Base-by-base conservation (phyloP, 2,329 filamentous ascomycete species). In the Ambrosiella xylebori region DNA sequence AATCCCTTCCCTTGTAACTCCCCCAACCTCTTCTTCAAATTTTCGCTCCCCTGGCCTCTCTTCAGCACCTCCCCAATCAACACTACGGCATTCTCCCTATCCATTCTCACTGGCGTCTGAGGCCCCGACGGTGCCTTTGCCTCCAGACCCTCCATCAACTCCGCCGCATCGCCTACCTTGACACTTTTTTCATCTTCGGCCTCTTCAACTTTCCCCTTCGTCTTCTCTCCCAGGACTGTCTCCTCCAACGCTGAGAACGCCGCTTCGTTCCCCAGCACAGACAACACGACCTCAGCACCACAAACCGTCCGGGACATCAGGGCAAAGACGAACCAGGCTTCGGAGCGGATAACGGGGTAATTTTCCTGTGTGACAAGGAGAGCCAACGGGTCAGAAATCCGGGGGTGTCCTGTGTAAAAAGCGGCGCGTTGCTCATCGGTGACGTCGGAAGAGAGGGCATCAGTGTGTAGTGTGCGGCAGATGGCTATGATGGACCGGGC, bases 301-400 rank as follows among this genome's bases (percentile, higher is more conserved):
- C 77, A 74, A 1, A 64, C 58, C 1, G 74, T 73, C 36, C 78
- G 73, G 45, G 74, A 74, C 73, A 83, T 78, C 39, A 84, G 72
- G 1, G 81, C 81, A 56, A 82, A 72, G 5, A 81, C 74, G 61
- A 84, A 83, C 74, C 80, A 79, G 2, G 76, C 73, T 64, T 84
- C 81, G 44, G 78, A 80, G 15, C 77, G 73, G 1, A 84, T 69
- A 1, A 76, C 71, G 0, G 79, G 77, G 72, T 79, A 84, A 62
- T 79, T 81, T 2, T 67, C 68, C 64, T 84, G 80, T 1, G 71
- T 74, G 27, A 81, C 69, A 35, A 84, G 72, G 63, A 75, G 78
- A 1, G 71, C 65, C 6, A 84, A 69, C 0, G 73, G 68, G 7
- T 68, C 64, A 12, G 67, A 63, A 11, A 80, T 65, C 17, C 69